phyloP scores from a whole-genome alignment of 139 green algal genomes.

The Coccomyxa sp. region DNA sequence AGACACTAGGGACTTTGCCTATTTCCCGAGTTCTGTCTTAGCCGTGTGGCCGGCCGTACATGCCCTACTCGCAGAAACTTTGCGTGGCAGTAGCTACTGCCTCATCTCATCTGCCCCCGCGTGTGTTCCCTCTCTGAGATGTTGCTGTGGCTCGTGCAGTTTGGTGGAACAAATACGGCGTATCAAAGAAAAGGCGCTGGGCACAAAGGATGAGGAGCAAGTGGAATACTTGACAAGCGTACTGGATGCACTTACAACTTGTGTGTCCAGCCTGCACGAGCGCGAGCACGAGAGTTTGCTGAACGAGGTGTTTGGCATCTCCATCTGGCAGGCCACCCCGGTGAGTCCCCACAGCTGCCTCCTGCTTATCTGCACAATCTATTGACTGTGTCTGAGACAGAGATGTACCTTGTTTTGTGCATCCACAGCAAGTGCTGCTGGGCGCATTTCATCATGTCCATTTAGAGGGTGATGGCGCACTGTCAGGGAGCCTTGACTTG shows the following conservation, averaged over 20 bases:
- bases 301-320: conserved; percentile 42
- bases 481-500: not conserved
- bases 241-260: conserved; percentile 28
- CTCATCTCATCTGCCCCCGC: too few relatives aligned
- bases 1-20: not conserved
- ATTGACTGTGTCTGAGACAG: not conserved
- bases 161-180: not conserved
- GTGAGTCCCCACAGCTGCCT: conserved; percentile 18
- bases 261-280: conserved; percentile 36
- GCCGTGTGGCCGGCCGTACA: too few relatives aligned
- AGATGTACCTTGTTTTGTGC: not conserved
- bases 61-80: not conserved
- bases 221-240: conserved; percentile 26
- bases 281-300: conserved; percentile 45
- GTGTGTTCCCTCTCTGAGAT: not conserved
- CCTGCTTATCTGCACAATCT: not conserved
- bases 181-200: not conserved
- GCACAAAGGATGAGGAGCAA: not conserved
- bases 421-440: not conserved
- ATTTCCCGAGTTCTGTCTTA: not conserved
- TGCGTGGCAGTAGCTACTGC: too few relatives aligned
- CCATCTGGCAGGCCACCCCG: conserved; percentile 43
- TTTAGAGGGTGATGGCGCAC: not conserved
- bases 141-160: not conserved
- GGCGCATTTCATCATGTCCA: not conserved